Base-by-base conservation (phyloP, 805 yeast species). In the Tetrapisispora taiwanensis region DNA sequence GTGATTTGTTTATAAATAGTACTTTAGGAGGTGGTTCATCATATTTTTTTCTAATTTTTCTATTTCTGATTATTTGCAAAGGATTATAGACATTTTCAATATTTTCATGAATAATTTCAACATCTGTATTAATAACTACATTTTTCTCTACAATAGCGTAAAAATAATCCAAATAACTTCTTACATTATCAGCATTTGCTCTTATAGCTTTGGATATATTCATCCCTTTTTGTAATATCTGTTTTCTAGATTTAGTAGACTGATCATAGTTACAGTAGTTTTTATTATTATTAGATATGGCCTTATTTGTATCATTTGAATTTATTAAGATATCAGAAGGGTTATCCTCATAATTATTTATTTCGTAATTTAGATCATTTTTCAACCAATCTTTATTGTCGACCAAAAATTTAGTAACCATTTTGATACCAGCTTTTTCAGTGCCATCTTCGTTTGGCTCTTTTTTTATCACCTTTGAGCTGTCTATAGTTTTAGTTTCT, bases 51-150 rank as follows among this genome's bases (percentile, higher is more conserved):
- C 84, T 61, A 3, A 81, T 57, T 51, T 70, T 70, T 46, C 95
- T 70, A 61, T 86, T 82, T 45, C 96, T 66, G 24, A 87, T 76
- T n/a, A 80, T 73, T 61, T 85, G 95, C 36, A 87, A 65, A 3
- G 95, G 95, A 56, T 87, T 87, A 66, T 80, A 87, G 3, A 75
- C 73, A 2, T 81, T 84, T 45, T 79, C 86, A 3, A 82, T 73
- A 2, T 75, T 76, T 2, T 69, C 72, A 49, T 73, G 53, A 50
- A 55, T 39, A 7, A 17, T 14, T 52, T 52, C 48, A 53, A 49
- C 39, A 15, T 42, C 42, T 14, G 40, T 45, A 15, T 48, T 57
- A 12, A 48, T 43, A 9, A 62, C 63, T 30, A 70, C 63, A 22
- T 66, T 63, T 46, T 72, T 61, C 49, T 73, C 76, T 26, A 79